These are phyloP conservation scores for Serendipita sp. DNA, from an alignment of 768 basidiomycete genomes.

Conservation along the genomic window DNA sequence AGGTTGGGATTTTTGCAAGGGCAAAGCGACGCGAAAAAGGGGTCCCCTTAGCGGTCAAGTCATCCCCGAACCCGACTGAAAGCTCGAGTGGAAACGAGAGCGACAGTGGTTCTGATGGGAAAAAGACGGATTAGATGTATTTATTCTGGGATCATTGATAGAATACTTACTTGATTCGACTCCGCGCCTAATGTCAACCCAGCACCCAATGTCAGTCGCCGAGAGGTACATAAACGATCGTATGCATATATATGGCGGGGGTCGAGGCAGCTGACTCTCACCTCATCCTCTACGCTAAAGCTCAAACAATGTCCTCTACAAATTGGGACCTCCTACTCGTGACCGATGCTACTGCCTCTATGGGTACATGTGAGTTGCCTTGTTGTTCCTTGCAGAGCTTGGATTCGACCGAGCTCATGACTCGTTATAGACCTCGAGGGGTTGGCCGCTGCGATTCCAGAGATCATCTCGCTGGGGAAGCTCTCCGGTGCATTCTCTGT, in stretches of 20 bases:
- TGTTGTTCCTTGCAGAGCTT: no score
- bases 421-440: conserved; percentile 15
- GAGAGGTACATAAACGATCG: no score
- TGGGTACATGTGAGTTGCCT: conserved; percentile 16
- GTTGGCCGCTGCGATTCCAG: conserved; percentile 16
- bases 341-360: conserved; percentile 17
- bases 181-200: neutral
- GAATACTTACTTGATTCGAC: neutral
- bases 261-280: neutral
- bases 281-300: neutral
- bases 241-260: neutral
- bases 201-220: no score
- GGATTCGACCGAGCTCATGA: neutral
- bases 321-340: conserved; percentile 17
- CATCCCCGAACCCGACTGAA: neutral
- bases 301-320: neutral
- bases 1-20: conserved; percentile 78
- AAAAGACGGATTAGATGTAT: conserved; percentile 1
- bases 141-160: neutral
- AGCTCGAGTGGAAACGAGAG: neutral
- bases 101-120: conserved; percentile 1
- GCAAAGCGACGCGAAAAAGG: conserved; percentile 53
- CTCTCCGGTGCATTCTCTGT: conserved; percentile 47
- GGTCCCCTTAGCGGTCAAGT: neutral
- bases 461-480: conserved; percentile 17